phyloP scores from a whole-genome alignment of 2,329 filamentous ascomycete species.

The Fusarium sacchari region DNA sequence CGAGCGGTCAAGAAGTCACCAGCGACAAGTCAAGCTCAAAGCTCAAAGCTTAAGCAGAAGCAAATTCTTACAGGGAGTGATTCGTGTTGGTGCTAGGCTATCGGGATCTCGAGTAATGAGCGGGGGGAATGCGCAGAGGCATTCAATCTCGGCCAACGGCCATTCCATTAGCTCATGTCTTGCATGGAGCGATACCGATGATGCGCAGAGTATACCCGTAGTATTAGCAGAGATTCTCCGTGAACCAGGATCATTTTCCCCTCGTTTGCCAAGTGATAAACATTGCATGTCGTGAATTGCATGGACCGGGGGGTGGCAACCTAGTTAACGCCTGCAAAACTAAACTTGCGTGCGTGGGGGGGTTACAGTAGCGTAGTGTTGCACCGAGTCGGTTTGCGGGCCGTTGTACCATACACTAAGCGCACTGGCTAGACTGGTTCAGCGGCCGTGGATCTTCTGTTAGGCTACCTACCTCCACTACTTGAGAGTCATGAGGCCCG shows the following conservation, averaged over 20 bases:
- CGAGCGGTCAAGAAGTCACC: neutral
- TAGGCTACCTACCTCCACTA: constrained; percentile 21
- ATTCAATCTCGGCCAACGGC: constrained; percentile 19
- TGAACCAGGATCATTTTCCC: constrained; percentile 1
- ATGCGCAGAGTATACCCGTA: neutral
- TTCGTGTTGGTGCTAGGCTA: constrained; percentile 3
- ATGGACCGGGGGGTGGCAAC: constrained; percentile 6
- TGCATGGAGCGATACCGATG: neutral
- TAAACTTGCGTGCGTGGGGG: constrained; percentile 13
- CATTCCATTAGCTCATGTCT: constrained; percentile 22
- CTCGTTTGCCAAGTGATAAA: constrained; percentile 20
- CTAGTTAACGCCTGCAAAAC: neutral
- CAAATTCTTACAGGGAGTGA: neutral
- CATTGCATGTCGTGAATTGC: neutral
- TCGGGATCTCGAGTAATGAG: constrained; percentile 6
- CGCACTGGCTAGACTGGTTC: constrained; percentile 18
- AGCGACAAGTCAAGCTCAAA: neutral
- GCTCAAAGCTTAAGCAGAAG: neutral
- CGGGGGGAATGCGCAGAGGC: constrained; percentile 16
- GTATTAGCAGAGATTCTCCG: constrained; percentile 1
- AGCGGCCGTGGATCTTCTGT: constrained; percentile 13
- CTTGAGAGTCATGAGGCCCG: constrained; percentile 24
- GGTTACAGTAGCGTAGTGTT: constrained; percentile 8
- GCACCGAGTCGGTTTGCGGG: constrained; percentile 24
- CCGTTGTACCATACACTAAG: constrained; percentile 16